Evolutionary conservation across 1,284 basidiomycete species (phyloP).

Genomic region (Porogramme epimiltina): DNA sequence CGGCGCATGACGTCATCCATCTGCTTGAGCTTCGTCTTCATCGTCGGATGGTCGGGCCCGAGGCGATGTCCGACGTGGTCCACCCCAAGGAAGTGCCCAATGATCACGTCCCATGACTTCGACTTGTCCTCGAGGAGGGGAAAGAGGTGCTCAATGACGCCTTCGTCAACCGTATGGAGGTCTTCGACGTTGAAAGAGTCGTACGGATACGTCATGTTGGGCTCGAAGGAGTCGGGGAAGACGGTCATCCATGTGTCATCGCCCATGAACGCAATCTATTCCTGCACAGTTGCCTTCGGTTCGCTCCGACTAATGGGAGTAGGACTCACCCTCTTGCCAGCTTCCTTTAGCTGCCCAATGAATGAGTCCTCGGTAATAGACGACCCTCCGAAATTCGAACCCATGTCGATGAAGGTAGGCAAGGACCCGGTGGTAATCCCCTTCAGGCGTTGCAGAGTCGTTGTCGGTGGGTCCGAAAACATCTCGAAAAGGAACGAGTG

Average conservation of each 20-base stretch:
- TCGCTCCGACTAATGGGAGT: background rate
- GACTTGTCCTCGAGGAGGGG: constrained; percentile 62
- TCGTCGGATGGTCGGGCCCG: constrained; percentile 85
- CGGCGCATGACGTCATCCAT: constrained; percentile 82
- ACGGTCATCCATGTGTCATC: constrained; percentile 96
- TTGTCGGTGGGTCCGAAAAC: constrained; percentile 93
- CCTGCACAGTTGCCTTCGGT: constrained; percentile 11
- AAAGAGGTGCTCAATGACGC: constrained; percentile 84
- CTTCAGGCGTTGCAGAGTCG: constrained; percentile 95
- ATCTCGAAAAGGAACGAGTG: constrained; percentile 88
- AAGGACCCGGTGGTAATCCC: constrained; percentile 94
- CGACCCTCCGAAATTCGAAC: constrained; percentile 88
- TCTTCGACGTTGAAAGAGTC: constrained; percentile 99
- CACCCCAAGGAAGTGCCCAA: constrained; percentile 96
- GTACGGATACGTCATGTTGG: constrained; percentile 78
- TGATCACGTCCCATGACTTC: constrained; percentile 80
- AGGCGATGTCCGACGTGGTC: constrained; percentile 97
- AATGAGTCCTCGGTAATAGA: constrained; percentile 89
- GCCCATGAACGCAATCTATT: constrained; percentile 81
- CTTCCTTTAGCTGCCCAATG: constrained; percentile 57
- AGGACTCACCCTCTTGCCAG: constrained; percentile 58
- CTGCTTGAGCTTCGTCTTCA: constrained; percentile 84
- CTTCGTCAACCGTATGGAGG: constrained; percentile 92
- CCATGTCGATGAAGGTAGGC: constrained; percentile 94
- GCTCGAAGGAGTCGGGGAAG: constrained; percentile 77